These are phyloP conservation scores for Scleroderma citrinum DNA, from an alignment of 768 basidiomycete species.

Conservation along the genomic window DNA sequence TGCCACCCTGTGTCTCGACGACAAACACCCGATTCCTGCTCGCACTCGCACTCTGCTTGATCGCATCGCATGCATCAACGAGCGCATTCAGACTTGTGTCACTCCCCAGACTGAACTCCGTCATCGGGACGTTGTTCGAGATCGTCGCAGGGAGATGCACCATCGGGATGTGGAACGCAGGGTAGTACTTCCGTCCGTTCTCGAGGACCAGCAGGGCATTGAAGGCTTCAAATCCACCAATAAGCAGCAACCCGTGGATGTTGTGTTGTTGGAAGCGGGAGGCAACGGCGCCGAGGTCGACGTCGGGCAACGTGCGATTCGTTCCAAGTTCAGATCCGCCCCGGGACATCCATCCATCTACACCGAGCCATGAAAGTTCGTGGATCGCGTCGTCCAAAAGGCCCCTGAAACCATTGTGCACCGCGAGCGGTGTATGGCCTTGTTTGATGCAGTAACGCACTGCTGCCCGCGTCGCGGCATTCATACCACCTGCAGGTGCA, in stretches of 20 bases:
- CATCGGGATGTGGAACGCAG: slow-evolving; percentile 93
- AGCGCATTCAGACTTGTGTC: slow-evolving; percentile 98
- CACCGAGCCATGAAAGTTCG: slow-evolving; percentile 91
- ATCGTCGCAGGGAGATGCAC: slow-evolving; percentile 94
- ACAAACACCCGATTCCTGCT: slow-evolving; percentile 96
- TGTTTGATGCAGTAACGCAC: slow-evolving; percentile 89
- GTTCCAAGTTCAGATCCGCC: slow-evolving; percentile 98
- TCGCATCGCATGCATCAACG: slow-evolving; percentile 95
- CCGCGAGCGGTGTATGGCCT: slow-evolving; percentile 87
- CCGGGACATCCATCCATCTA: slow-evolving; percentile 93
- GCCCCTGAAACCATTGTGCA: slow-evolving; percentile 95
- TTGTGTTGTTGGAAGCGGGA: slow-evolving; percentile 84
- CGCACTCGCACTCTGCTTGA: slow-evolving; percentile 97
- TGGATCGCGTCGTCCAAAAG: slow-evolving; percentile 84
- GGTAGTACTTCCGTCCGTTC: slow-evolving; percentile 75
- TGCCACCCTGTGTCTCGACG: slow-evolving; percentile 96
- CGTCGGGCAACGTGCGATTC: slow-evolving; percentile 81
- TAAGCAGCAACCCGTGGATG: slow-evolving; percentile 76
- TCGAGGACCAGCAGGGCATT: slow-evolving; percentile 72
- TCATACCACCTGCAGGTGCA: slow-evolving; percentile 98
- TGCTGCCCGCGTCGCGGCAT: slow-evolving; percentile 92
- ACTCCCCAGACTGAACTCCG: slow-evolving; percentile 91
- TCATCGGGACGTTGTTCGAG: slow-evolving; percentile 97
- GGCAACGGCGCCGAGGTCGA: slow-evolving; percentile 85
- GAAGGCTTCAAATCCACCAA: slow-evolving; percentile 97